Conservation (phyloP, 106 monocot genomes). For the Vanilla planifolia region DNA sequence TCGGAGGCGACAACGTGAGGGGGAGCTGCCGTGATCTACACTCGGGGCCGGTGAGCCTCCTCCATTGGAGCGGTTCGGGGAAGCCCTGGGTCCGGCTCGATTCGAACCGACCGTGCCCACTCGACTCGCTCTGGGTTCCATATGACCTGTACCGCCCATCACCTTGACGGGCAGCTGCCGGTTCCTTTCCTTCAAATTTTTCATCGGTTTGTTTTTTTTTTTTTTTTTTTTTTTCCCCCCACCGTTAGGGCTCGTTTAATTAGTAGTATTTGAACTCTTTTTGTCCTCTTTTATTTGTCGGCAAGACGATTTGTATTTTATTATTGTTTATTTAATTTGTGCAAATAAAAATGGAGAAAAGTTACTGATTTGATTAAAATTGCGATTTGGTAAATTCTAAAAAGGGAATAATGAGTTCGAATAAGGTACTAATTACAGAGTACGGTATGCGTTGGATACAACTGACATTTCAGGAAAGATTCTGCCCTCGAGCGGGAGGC, state of each 20-base stretch:
- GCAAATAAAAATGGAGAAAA: conserved; percentile 10
- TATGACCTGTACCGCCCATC: conserved; percentile 71
- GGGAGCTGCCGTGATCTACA: conserved; percentile 93
- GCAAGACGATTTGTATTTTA: conserved; percentile 46
- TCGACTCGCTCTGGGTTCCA: conserved; percentile 82
- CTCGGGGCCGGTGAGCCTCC: conserved; percentile 87
- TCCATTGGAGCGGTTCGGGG: conserved; percentile 96
- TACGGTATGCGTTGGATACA: too few species aligned
- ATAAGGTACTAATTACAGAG: too few species aligned
- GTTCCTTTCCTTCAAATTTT: conserved; percentile 8
- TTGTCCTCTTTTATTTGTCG: conserved; percentile 12
- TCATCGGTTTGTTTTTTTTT: neutral
- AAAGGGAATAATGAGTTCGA: too few species aligned
- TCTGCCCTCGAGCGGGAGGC: too few species aligned
- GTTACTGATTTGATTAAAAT: conserved; percentile 8
- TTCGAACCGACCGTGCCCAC: conserved; percentile 72
- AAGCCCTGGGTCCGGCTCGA: conserved; percentile 88
- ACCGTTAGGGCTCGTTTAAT: too few species aligned
- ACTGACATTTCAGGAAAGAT: too few species aligned
- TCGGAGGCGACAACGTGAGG: conserved; percentile 84
- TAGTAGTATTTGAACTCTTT: too few species aligned
- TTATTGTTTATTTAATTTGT: conserved; percentile 8
- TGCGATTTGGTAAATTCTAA: too few species aligned
- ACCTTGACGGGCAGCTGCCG: conserved; percentile 6
- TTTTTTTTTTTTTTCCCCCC: neutral